Base-by-base conservation (phyloP, 768 basidiomycete genomes). In the Hypsizygus marmoreus region DNA sequence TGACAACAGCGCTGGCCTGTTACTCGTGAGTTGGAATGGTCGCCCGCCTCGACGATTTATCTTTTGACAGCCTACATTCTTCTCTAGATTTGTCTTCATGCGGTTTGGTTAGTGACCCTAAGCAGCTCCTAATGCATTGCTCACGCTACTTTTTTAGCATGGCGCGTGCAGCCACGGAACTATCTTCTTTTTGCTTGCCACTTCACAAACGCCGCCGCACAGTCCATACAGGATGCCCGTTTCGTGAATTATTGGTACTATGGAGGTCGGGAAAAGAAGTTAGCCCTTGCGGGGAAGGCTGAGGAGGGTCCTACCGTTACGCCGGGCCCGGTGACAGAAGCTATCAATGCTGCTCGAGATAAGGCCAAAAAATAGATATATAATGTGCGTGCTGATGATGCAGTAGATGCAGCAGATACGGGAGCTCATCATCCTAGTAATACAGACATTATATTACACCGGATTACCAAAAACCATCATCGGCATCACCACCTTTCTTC, bases 181-280 rank as follows among this genome's bases (percentile, higher is more conserved):
- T 97, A 97, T 72, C 78, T 97, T 46, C 76, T 97, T 36, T 91
- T 97, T 69, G 93, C 86, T 3, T 97, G 95, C 64, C 95, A 99
- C 68, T 72, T 81, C 12, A 97, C 94, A 41, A 99, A 99, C 63
- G 82, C 86, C 2, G 76, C 89, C 16, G 91, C 94, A 0, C 95
- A 99, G 66, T 66, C 79, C 5, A 59, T 91, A 23, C 93, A 99
- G 65, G 89, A 87, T 13, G 75, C 72, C 10, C 86, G 95, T 23
- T 99, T 95, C 63, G 63, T 86, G 46, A 87, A 93, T 52, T 97
- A 97, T 64, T 95, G 92, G 91, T 70, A 95, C 62, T 73, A 83
- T 43, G 94, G 94, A 38, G 94, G 94, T 17, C 81, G 85, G 47
- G 93, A 95, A 63, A 78, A 77, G 64, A 85, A 83, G 54, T 61